Evolutionary conservation across 352 stramenopile species (phyloP).

Genomic region (Globisporangium spiculum): DNA sequence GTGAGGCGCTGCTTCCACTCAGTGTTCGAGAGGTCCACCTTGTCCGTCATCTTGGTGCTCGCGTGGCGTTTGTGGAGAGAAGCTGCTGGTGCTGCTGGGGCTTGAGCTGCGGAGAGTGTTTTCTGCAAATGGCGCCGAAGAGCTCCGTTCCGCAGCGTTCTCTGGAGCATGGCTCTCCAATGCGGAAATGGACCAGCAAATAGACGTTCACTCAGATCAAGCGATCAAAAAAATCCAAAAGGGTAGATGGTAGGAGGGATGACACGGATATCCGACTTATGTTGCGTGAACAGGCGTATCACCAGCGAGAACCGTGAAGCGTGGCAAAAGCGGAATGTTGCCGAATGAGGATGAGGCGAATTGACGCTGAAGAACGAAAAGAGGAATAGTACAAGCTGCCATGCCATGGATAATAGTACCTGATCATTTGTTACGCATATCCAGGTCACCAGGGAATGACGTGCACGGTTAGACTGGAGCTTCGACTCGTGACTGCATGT

Average conservation of each 20-base stretch:
- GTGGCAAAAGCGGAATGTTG: not conserved
- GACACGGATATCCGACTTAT: not conserved
- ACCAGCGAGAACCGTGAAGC: not conserved
- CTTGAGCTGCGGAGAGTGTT: not conserved
- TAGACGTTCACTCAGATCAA: not conserved
- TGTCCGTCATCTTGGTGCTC: constrained; percentile 47
- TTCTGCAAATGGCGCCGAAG: constrained; percentile 8
- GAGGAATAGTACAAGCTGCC: no score
- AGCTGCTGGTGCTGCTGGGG: not conserved
- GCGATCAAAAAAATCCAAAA: not conserved
- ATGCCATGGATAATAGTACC: no score
- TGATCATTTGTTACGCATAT: no score
- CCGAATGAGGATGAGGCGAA: not conserved
- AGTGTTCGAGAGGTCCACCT: constrained; percentile 49
- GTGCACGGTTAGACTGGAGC: no score
- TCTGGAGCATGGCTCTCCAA: constrained; percentile 1
- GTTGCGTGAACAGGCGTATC: not conserved
- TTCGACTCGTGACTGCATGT: no score
- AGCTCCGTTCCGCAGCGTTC: constrained; percentile 15
- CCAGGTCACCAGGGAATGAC: no score
- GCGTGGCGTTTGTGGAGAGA: not conserved
- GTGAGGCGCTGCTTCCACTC: constrained; percentile 85
- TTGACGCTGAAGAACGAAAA: no score
- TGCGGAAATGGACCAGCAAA: not conserved
- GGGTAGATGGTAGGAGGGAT: not conserved